These are phyloP conservation scores for Teunomyces tritomae DNA, from an alignment of 805 yeast species.

Conservation along the genomic window DNA sequence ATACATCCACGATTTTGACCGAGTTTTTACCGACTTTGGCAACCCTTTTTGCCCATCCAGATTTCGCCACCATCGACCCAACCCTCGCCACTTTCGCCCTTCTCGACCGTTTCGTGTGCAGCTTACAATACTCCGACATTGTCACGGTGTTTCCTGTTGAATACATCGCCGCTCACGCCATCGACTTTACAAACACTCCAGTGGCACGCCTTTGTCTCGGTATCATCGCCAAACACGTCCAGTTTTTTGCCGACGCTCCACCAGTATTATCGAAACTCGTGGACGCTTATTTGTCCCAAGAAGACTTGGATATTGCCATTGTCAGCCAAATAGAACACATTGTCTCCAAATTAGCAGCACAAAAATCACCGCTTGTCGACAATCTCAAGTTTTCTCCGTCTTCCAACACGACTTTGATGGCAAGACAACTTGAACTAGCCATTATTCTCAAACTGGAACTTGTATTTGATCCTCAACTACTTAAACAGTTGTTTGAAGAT, in stretches of 20 bases:
- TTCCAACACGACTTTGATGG: slow-evolving; percentile 14
- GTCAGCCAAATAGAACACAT: slow-evolving; percentile 10
- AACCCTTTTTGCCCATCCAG: neutral
- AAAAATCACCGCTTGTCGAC: neutral
- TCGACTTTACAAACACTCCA: neutral
- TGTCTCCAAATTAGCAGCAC: neutral
- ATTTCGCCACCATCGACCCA: slow-evolving; percentile 15
- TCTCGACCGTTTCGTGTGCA: slow-evolving; percentile 12
- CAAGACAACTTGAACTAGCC: slow-evolving; percentile 13
- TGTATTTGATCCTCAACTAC: slow-evolving; percentile 11
- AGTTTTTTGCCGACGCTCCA: slow-evolving; percentile 1
- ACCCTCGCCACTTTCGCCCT: slow-evolving; percentile 11
- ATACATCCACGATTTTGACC: neutral
- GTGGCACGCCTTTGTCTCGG: neutral
- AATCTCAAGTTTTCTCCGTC: neutral
- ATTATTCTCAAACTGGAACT: slow-evolving; percentile 3
- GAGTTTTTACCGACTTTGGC: slow-evolving; percentile 5
- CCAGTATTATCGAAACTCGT: neutral
- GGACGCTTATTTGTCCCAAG: slow-evolving; percentile 5
- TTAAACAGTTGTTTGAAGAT: slow-evolving; percentile 16
- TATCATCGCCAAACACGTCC: neutral
- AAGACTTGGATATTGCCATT: slow-evolving; percentile 4
- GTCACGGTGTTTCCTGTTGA: slow-evolving; percentile 13
- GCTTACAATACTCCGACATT: slow-evolving; percentile 13
- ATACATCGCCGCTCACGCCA: slow-evolving; percentile 1